These are phyloP conservation scores for Neofusicoccum kwambonambiense DNA, from an alignment of 2,329 filamentous ascomycete genomes.

Conservation along the genomic window DNA sequence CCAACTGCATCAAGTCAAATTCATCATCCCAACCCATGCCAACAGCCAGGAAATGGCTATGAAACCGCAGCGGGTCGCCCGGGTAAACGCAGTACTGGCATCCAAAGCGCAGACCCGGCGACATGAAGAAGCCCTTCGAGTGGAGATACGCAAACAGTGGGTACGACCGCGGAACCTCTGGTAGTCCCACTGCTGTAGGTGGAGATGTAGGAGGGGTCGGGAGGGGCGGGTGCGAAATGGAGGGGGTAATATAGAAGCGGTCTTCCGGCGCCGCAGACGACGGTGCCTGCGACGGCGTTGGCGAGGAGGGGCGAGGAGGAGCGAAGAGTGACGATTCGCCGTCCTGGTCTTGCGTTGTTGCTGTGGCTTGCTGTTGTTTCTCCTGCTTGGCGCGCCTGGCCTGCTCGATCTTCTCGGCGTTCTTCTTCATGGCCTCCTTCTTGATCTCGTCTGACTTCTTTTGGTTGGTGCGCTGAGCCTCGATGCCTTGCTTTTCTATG, in stretches of 20 bases:
- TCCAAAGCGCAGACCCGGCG: conserved; percentile 89
- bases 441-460: conserved; percentile 51
- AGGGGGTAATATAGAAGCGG: conserved; percentile 43
- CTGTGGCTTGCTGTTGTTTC: conserved; percentile 21
- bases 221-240: conserved; percentile 44
- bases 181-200: conserved; percentile 27
- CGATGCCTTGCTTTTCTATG: conserved; percentile 55
- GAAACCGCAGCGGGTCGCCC: conserved; percentile 89
- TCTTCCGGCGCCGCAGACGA: conserved; percentile 10
- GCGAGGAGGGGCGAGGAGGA: conserved; percentile 14
- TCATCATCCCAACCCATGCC: conserved; percentile 84
- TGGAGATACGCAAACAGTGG: conserved; percentile 81
- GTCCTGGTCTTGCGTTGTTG: conserved; percentile 26
- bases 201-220: conserved; percentile 22
- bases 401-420: conserved; percentile 19
- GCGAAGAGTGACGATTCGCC: conserved; percentile 29
- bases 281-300: background rate
- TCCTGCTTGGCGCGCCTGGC: conserved; percentile 30
- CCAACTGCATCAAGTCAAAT: conserved; percentile 78
- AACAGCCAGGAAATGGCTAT: conserved; percentile 90
- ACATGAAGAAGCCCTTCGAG: conserved; percentile 76
- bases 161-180: conserved; percentile 50
- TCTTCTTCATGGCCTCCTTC: conserved; percentile 17
- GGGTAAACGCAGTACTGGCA: conserved; percentile 94
- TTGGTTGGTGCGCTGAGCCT: conserved; percentile 47